These are phyloP conservation scores for Akanthomyces muscarius DNA, from an alignment of 2,329 filamentous ascomycete genomes.

Conservation along the genomic window DNA sequence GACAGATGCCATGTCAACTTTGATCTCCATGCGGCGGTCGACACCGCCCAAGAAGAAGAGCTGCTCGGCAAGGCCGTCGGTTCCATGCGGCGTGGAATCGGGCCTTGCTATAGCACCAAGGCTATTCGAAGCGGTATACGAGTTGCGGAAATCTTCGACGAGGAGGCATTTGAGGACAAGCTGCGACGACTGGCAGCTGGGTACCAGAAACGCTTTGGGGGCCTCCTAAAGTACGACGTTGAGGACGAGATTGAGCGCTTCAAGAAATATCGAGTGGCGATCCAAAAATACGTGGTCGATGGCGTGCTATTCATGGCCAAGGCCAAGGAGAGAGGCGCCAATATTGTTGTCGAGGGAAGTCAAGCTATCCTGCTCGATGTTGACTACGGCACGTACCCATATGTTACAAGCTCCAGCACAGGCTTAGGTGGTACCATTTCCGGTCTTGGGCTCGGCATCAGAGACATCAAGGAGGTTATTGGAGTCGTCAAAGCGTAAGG, in stretches of 20 bases:
- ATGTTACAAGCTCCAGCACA: slow-evolving; percentile 28
- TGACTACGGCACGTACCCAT: slow-evolving; percentile 27
- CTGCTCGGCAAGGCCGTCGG: slow-evolving; percentile 32
- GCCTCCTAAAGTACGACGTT: background rate
- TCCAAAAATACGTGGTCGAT: background rate
- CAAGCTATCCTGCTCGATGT: slow-evolving; percentile 8
- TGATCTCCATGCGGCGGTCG: slow-evolving; percentile 60
- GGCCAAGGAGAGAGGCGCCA: slow-evolving; percentile 1
- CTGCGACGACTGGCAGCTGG: slow-evolving; percentile 55
- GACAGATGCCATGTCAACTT: slow-evolving; percentile 59
- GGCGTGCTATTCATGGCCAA: slow-evolving; percentile 2
- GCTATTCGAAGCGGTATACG: slow-evolving; percentile 56
- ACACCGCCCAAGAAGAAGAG: slow-evolving; percentile 58
- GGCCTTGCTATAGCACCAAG: slow-evolving; percentile 22
- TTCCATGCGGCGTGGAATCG: slow-evolving; percentile 27
- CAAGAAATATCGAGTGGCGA: background rate
- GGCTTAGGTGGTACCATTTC: slow-evolving; percentile 26
- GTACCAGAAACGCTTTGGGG: slow-evolving; percentile 63
- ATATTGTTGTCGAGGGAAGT: slow-evolving; percentile 9
- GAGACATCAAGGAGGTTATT: slow-evolving; percentile 54
- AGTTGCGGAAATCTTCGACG: slow-evolving; percentile 62
- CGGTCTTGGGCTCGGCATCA: slow-evolving; percentile 40
- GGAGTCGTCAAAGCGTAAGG: slow-evolving; percentile 55
- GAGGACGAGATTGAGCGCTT: slow-evolving; percentile 1
- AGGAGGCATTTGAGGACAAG: slow-evolving; percentile 59